Evolutionary conservation across 2,329 filamentous ascomycete species (phyloP), one percentile per base, ranked within the genome.

Genomic region (Diaporthe humulicola): DNA sequence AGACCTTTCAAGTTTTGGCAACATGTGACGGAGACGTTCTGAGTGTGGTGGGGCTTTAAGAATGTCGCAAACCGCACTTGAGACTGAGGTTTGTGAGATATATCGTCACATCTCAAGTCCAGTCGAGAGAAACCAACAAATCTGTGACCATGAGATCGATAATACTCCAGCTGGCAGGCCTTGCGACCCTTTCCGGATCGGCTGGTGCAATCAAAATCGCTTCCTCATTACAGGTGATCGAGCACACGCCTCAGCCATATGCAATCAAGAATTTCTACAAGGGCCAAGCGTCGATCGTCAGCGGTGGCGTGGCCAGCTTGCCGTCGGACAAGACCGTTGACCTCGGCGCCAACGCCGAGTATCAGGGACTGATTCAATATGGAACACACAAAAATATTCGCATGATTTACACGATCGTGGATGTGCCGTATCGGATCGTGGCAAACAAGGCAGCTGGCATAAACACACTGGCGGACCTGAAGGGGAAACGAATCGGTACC

Each of bases 181-280:
- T 50, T 8, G 60, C 12, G 10, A 36, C 40, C 28, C 28, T 48
- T 36, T 15, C 33, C 10, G 28, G 28, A 19, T 12, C 28, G 10
- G 38, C 19, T 17, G 19, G 19, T 28, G 40, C 60, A 66, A 48
- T 66, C 17, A 66, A 66, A 15, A 28, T 66, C 19, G 60, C 60
- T 36, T n/a, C 60, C 5, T 33, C 60, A 33, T 19, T 66, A 7
- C 60, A 66, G 19, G 42, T 50, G n/a, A 36, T 66, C 4, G 60
- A 66, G 19, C 9, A 66, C 42, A 66, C 28, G 17, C 60, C 60
- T n/a, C 40, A 36, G 40, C 60, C 60, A 15, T 66, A 66, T 48
- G 60, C 60, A 12, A 48, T 50, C 60, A 48, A 66, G 42, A 48
- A 66, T 36, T 50, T 66, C 28, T 66, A 66, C 60, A 15, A 48